Evolutionary conservation across 2,329 filamentous ascomycete genomes (phyloP).

Genomic region (Dactylonectria macrodidyma): DNA sequence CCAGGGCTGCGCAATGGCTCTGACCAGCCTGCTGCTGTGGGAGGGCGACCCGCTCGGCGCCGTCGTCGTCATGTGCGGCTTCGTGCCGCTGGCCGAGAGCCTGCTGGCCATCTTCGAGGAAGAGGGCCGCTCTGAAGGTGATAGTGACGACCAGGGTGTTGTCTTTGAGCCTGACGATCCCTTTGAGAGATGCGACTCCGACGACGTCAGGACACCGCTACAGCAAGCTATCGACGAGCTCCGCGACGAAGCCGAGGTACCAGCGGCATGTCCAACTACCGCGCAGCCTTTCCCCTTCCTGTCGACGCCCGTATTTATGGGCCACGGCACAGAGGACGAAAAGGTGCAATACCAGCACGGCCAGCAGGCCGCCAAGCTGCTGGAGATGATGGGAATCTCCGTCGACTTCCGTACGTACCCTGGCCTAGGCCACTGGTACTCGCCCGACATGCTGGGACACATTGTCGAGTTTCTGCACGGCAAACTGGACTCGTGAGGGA

Average conservation of each 20-base stretch:
- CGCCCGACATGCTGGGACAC: slow-evolving; percentile 56
- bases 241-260: slow-evolving; percentile 48
- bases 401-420: slow-evolving; percentile 57
- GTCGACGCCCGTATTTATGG: slow-evolving; percentile 60
- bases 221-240: slow-evolving; percentile 46
- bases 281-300: slow-evolving; percentile 34
- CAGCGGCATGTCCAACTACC: neutral
- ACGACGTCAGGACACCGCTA: slow-evolving; percentile 31
- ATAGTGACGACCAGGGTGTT: slow-evolving; percentile 13
- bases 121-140: neutral
- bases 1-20: slow-evolving; percentile 65
- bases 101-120: slow-evolving; percentile 45
- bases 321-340: slow-evolving; percentile 60
- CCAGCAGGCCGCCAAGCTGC: slow-evolving; percentile 49
- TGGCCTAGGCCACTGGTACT: slow-evolving; percentile 63
- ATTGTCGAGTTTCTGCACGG: slow-evolving; percentile 52
- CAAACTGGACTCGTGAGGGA: neutral
- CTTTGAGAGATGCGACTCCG: slow-evolving; percentile 35
- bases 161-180: slow-evolving; percentile 31
- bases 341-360: slow-evolving; percentile 58
- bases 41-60: slow-evolving; percentile 56
- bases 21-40: slow-evolving; percentile 62
- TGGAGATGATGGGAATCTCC: slow-evolving; percentile 53
- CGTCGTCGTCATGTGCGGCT: slow-evolving; percentile 61
- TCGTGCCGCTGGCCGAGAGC: slow-evolving; percentile 57